phyloP scores from a whole-genome alignment of 148 eudicot genomes.

The Rhododendron ovatum region DNA sequence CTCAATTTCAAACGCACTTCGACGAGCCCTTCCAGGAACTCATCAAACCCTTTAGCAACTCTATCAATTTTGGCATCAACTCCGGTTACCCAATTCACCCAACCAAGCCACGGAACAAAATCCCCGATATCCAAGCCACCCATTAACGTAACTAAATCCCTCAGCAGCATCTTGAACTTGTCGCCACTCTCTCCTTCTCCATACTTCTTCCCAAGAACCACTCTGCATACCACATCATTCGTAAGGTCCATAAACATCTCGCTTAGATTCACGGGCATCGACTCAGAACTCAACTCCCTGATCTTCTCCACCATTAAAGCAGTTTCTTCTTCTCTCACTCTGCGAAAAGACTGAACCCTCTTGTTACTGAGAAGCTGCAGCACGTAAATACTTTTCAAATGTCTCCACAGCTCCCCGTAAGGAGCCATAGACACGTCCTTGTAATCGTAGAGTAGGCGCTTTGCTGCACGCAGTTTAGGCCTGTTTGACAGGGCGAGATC shows the following conservation, averaged over 20 bases:
- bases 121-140: constrained; percentile 25
- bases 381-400: not conserved
- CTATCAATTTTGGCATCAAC: constrained; percentile 13
- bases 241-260: constrained; percentile 14
- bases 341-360: not conserved
- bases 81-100: constrained; percentile 28
- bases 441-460: not conserved
- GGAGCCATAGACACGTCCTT: constrained; percentile 1
- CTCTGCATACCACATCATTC: constrained; percentile 27
- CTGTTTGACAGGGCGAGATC: constrained; percentile 31
- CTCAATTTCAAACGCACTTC: not conserved
- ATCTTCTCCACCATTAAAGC: constrained; percentile 3
- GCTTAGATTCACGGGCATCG: constrained; percentile 20
- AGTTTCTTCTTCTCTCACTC: constrained; percentile 7
- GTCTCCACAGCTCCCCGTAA: constrained; percentile 9
- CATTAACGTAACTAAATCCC: constrained; percentile 20
- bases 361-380: constrained; percentile 7
- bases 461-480: constrained; percentile 7
- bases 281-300: not conserved
- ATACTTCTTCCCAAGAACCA: constrained; percentile 30
- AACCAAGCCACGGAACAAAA: constrained; percentile 32
- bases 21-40: constrained; percentile 21
- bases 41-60: constrained; percentile 21
- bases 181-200: constrained; percentile 17
- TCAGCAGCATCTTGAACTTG: constrained; percentile 23